Percentiles rank a stretch among this genome's conserved stretches.
phyloP scores from a whole-genome alignment of 2,329 filamentous ascomycete genomes.

The Myriosclerotinia scirpicola region DNA sequence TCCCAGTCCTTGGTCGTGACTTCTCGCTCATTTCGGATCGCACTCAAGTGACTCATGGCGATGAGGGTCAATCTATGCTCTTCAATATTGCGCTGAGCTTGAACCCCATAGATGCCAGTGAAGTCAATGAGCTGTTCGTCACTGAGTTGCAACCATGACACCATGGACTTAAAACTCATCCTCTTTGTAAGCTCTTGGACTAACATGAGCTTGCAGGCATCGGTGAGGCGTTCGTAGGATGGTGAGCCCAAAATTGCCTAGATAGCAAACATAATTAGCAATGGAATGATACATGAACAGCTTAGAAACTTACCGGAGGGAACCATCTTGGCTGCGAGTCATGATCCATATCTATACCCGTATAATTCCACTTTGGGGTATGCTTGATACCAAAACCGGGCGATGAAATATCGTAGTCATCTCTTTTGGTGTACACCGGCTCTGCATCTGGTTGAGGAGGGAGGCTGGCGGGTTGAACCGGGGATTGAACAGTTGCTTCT shows the following conservation, averaged over 20 bases:
- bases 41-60: background rate
- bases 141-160: background rate
- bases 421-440: background rate
- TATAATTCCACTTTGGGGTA: background rate
- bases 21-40: background rate
- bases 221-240: background rate
- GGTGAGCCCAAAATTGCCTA: background rate
- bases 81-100: background rate
- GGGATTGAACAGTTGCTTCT: no score
- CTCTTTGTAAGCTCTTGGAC: background rate
- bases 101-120: rapidly evolving
- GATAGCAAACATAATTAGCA: background rate
- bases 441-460: background rate
- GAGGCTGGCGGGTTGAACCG: no score
- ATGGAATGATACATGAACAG: background rate
- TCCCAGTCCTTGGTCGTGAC: background rate
- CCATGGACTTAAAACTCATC: background rate
- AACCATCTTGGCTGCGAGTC: background rate
- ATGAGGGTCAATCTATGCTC: background rate
- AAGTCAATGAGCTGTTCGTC: background rate
- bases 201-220: background rate
- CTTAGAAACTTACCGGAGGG: background rate
- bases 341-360: background rate
- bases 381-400: background rate
- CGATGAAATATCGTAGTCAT: background rate